phyloP scores from a whole-genome alignment of 768 basidiomycete genomes.

The Naganishia kalamii region DNA sequence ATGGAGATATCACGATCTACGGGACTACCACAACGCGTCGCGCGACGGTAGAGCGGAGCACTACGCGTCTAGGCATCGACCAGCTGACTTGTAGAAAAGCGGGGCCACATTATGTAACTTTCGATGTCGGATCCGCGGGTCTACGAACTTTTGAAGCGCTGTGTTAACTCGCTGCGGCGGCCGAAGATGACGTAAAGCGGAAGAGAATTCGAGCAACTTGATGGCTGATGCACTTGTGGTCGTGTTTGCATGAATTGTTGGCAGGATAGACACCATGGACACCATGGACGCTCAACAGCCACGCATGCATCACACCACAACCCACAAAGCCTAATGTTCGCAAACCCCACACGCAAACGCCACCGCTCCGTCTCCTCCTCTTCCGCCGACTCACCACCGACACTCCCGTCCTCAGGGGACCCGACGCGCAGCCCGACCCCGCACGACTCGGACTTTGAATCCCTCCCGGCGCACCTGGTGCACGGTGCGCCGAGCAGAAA shows the following conservation, averaged over 20 bases:
- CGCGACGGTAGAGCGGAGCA: too few species aligned
- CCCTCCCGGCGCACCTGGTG: not conserved
- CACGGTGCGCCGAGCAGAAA: constrained; percentile 8
- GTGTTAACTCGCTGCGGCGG: not conserved
- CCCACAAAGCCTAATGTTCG: too few species aligned
- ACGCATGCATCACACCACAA: too few species aligned
- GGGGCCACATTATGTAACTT: too few species aligned
- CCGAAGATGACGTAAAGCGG: constrained; percentile 6
- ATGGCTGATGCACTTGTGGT: too few species aligned
- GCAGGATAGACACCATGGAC: too few species aligned
- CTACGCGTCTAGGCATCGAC: too few species aligned
- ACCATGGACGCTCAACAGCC: too few species aligned
- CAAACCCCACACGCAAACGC: constrained; percentile 5
- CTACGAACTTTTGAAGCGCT: not conserved
- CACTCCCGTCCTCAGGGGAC: not conserved
- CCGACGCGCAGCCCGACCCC: not conserved
- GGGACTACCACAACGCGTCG: too few species aligned
- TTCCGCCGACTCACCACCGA: not conserved
- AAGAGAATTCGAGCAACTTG: constrained; percentile 3
- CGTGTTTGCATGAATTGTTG: too few species aligned
- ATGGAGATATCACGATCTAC: too few species aligned
- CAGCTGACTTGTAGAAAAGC: too few species aligned
- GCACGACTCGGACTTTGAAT: not conserved
- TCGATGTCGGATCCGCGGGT: not conserved
- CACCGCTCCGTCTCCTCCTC: constrained; percentile 15